Conservation (phyloP, 2,329 filamentous ascomycete species). For the Elsinoe fawcettii region DNA sequence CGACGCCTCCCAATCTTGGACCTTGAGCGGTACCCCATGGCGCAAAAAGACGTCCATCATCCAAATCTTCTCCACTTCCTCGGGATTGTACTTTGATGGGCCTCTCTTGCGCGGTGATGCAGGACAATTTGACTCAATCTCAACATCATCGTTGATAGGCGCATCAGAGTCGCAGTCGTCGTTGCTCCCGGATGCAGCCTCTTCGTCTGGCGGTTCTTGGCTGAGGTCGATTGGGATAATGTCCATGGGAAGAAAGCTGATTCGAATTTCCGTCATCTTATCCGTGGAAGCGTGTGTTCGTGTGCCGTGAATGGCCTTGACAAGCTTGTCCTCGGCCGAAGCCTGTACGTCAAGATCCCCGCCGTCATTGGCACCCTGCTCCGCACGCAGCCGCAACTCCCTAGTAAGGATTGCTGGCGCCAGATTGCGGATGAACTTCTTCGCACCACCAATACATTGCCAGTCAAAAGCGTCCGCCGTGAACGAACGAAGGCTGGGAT, state of each 20-base stretch:
- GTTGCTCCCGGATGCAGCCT: slow-evolving; percentile 37
- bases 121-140: slow-evolving; percentile 20
- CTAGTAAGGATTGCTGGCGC: slow-evolving; percentile 66
- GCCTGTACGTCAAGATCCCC: slow-evolving; percentile 33
- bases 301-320: slow-evolving; percentile 60
- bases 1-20: slow-evolving; percentile 57
- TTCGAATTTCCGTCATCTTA: slow-evolving; percentile 64
- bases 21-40: slow-evolving; percentile 56
- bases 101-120: slow-evolving; percentile 37
- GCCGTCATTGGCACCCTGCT: slow-evolving; percentile 15
- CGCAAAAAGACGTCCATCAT: slow-evolving; percentile 57
- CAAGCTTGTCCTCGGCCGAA: slow-evolving; percentile 45
- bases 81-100: slow-evolving; percentile 54
- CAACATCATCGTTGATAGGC: slow-evolving; percentile 27
- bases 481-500: slow-evolving; percentile 63
- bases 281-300: slow-evolving; percentile 69
- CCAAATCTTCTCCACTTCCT: slow-evolving; percentile 59
- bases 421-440: slow-evolving; percentile 75
- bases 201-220: slow-evolving; percentile 64
- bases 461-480: slow-evolving; percentile 77
- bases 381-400: slow-evolving; percentile 40
- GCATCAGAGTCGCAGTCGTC: slow-evolving; percentile 31
- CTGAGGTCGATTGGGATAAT: slow-evolving; percentile 72
- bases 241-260: slow-evolving; percentile 68
- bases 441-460: slow-evolving; percentile 67